A percentile compares a stretch with the other conserved stretches of the same genome.
Evolutionary conservation across 306 rosid species (phyloP).

Genomic region (Dryas octopetala): DNA sequence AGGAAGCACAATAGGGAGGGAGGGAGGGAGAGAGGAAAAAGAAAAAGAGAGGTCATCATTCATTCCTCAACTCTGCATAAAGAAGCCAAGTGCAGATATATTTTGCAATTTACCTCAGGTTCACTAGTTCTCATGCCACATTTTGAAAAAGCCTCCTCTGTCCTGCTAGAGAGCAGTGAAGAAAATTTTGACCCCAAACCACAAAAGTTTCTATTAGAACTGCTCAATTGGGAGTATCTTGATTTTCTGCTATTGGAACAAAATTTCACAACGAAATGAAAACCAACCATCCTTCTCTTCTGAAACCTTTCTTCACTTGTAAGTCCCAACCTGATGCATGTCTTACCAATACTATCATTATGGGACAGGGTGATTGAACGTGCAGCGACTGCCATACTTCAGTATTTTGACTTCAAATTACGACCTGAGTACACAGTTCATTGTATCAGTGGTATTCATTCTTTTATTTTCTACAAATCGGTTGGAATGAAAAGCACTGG

Average conservation of each 20-base stretch:
- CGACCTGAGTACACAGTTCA: slow-evolving; percentile 26
- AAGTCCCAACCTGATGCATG: slow-evolving; percentile 34
- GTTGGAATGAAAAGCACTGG: too few relatives aligned
- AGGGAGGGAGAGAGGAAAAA: not conserved
- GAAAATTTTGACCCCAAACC: slow-evolving; percentile 33
- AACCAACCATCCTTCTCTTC: slow-evolving; percentile 40
- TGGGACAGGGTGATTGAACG: slow-evolving; percentile 39
- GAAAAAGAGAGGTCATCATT: not conserved
- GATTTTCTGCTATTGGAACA: slow-evolving; percentile 40
- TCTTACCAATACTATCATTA: slow-evolving; percentile 28
- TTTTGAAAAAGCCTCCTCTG: slow-evolving; percentile 30
- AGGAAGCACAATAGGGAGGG: slow-evolving; percentile 9
- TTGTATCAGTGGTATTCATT: slow-evolving; percentile 4
- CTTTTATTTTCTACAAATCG: not conserved
- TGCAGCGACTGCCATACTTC: slow-evolving; percentile 37
- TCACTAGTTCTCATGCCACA: slow-evolving; percentile 22
- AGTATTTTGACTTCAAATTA: slow-evolving; percentile 24
- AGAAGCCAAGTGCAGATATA: slow-evolving; percentile 6
- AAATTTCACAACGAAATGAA: slow-evolving; percentile 37
- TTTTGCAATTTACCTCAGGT: slow-evolving; percentile 39
- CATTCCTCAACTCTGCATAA: slow-evolving; percentile 10
- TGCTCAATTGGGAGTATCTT: slow-evolving; percentile 26
- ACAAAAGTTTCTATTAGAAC: slow-evolving; percentile 29
- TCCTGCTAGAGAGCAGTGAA: slow-evolving; percentile 29
- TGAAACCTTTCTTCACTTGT: slow-evolving; percentile 31